phyloP scores from a whole-genome alignment of 2,329 filamentous ascomycete genomes.

The Fusarium lyarnte region DNA sequence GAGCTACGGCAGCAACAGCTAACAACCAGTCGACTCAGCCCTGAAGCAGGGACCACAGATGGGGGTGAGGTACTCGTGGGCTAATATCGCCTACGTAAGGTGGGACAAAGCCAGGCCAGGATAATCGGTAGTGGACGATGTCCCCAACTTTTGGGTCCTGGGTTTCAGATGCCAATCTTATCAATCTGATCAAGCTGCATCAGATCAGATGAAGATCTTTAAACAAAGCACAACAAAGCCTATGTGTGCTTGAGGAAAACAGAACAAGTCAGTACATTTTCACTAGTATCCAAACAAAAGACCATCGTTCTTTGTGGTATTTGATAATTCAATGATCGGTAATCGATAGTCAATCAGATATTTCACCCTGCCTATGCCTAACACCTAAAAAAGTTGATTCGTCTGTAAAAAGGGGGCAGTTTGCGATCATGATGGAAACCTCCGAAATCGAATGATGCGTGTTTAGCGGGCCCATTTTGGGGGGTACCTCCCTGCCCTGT shows the following conservation, averaged over 20 bases:
- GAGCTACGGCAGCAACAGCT: neutral
- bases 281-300: neutral
- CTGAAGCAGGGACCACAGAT: neutral
- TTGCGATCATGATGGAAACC: constrained; percentile 35
- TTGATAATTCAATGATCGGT: neutral
- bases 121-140: constrained; percentile 18
- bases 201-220: constrained; percentile 32
- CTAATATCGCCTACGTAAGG: constrained; percentile 11
- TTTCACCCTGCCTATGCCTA: neutral
- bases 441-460: constrained; percentile 44
- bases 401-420: constrained; percentile 18
- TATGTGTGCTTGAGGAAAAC: neutral
- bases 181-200: constrained; percentile 46
- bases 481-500: constrained; percentile 35
- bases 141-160: constrained; percentile 21
- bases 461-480: constrained; percentile 20
- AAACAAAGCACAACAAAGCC: neutral
- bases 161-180: constrained; percentile 38
- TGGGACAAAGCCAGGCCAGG: constrained; percentile 23
- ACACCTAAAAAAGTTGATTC: neutral
- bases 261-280: neutral
- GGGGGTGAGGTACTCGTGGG: constrained; percentile 12
- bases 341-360: neutral
- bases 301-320: neutral
- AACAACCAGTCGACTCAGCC: neutral